Evolutionary conservation across 2,329 filamentous ascomycete genomes (phyloP), one percentile per base, ranked within the genome.

Genomic region (Exophiala viscosa): DNA sequence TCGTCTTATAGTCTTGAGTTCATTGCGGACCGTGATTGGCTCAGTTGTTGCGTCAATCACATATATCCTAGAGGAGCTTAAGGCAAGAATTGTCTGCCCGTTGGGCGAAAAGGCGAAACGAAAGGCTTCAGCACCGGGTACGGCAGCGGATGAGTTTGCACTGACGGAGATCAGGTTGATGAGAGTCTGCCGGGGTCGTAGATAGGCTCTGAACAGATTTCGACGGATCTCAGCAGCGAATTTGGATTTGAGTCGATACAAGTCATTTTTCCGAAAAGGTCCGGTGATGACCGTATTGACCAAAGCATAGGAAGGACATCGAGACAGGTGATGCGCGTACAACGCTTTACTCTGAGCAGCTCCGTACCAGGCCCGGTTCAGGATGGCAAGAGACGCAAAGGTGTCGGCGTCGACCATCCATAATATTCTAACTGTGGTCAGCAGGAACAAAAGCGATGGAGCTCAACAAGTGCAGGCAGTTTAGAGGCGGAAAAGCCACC

Each of bases 41-140:
- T 81, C 70, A 1, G 75, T 75, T 17, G 80, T 78, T 3, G 88
- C 75, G 65, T 92, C 85, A 46, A 95, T 74, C 32, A 95, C 81
- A 62, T 91, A 87, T 59, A 95, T 88, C 52, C 90, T 80, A 10
- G 89, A 91, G 34, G 90, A 95, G 69, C 89, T 95, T 68, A 90
- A 88, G 46, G 87, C 89, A 36, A 95, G 78, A 28, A 95, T 72
- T 61, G 85, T 82, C 60, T 86, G 83, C 2, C 88, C 89, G 48
- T 80, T 82, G 5, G 88, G 83, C 2, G 90, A 95, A 54, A 89
- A 82, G 57, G 81, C 84, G 68, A 95, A 95, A 49, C 89, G 87
- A 73, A 95, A 88, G 41, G 88, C 88, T 68, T 95, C 90, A 31
- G 88, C 88, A 32, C 87, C 86, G 1, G 89, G 90, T 57, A 86